A percentile compares a stretch with the other conserved stretches of the same genome.
Conservation (phyloP, 345 rosid genomes). For the Erucastrum elatum region DNA sequence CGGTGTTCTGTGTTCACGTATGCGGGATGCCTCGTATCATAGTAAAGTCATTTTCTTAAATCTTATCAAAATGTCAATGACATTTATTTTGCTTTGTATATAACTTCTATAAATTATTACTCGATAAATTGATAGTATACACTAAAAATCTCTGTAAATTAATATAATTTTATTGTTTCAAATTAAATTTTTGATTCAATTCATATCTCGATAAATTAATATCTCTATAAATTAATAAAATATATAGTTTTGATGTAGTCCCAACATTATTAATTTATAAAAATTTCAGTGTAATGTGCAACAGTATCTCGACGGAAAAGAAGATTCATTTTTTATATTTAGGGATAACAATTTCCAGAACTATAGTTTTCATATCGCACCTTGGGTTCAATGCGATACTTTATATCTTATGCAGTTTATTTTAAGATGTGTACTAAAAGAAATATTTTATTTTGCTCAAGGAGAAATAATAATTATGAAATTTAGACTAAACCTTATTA, state of each 20-base stretch:
- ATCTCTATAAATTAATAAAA: no score
- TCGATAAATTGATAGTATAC: no score
- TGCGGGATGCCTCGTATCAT: conserved; percentile 5
- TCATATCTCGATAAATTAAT: no score
- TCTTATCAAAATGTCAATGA: background rate
- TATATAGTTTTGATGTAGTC: no score
- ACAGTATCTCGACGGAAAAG: background rate
- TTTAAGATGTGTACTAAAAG: background rate
- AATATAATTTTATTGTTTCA: no score
- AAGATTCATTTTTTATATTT: background rate
- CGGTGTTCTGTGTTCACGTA: conserved; percentile 30
- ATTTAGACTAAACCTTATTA: background rate
- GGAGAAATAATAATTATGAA: background rate
- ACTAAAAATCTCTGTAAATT: no score
- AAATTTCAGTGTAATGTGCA: background rate
- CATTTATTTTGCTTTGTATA: background rate
- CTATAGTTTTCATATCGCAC: background rate
- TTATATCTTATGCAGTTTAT: background rate
- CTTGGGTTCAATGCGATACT: background rate
- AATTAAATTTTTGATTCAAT: no score
- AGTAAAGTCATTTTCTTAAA: background rate
- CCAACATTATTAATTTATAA: no score
- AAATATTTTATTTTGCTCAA: background rate
- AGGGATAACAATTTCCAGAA: background rate
- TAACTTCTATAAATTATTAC: no score